phyloP scores from a whole-genome alignment of 768 basidiomycete species.

The Mycena latifolia region DNA sequence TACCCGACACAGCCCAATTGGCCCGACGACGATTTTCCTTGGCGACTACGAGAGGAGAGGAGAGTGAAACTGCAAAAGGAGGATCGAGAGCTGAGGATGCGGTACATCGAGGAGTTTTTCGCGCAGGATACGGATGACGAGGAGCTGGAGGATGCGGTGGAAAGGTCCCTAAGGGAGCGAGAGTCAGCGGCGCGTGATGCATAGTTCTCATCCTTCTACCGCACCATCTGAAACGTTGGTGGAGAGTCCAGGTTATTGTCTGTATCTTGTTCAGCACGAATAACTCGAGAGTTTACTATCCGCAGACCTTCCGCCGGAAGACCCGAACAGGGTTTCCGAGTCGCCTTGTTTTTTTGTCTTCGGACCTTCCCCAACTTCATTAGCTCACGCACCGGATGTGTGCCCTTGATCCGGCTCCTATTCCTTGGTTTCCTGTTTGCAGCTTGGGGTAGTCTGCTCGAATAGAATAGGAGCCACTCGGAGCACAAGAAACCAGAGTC shows the following conservation, averaged over 20 bases:
- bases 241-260: not conserved
- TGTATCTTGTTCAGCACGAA: not conserved
- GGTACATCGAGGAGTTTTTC: slow-evolving; percentile 63
- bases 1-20: slow-evolving; percentile 58
- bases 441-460: too few species aligned
- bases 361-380: too few species aligned
- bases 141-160: slow-evolving; percentile 41
- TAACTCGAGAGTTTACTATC: too few species aligned
- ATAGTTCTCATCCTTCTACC: slow-evolving; percentile 16
- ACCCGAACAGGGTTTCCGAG: too few species aligned
- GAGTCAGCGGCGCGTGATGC: slow-evolving; percentile 28
- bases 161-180: slow-evolving; percentile 22
- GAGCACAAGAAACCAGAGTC: too few species aligned
- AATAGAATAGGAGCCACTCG: too few species aligned
- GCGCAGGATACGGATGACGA: slow-evolving; percentile 64
- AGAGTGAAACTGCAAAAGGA: slow-evolving; percentile 49
- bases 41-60: slow-evolving; percentile 56
- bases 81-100: slow-evolving; percentile 56
- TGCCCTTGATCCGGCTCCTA: too few species aligned
- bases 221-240: slow-evolving; percentile 15
- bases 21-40: slow-evolving; percentile 68
- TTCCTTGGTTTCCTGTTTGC: too few species aligned
- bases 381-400: too few species aligned
- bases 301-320: too few species aligned
- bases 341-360: too few species aligned